Evolutionary conservation across 192 early-diverging fungal genomes (phyloP).

Genomic region (Umbelopsis sp.): DNA sequence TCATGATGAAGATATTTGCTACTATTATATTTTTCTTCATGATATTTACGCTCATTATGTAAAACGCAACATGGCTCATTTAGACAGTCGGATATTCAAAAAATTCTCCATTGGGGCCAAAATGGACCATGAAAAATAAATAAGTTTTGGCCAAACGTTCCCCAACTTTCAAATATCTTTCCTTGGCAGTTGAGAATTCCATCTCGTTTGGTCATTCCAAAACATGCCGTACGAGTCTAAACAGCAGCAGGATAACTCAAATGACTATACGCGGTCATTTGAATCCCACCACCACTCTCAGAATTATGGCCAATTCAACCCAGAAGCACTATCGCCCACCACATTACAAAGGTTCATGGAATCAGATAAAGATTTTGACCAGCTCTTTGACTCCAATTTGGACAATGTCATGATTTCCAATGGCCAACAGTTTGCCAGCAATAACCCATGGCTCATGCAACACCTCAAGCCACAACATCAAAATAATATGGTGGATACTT

Average conservation of each 20-base stretch:
- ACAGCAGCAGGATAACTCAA: background rate
- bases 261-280: slow-evolving; percentile 14
- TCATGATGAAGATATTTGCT: slow-evolving; percentile 95
- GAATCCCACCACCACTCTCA: slow-evolving; percentile 15
- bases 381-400: slow-evolving; percentile 1
- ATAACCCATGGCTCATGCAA: slow-evolving; percentile 2
- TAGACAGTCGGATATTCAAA: slow-evolving; percentile 12
- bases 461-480: slow-evolving; percentile 7
- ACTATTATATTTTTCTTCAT: slow-evolving; percentile 88
- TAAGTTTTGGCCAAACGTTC: too few species aligned
- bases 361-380: slow-evolving; percentile 18
- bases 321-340: background rate
- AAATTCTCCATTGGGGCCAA: slow-evolving; percentile 17
- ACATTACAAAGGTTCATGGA: slow-evolving; percentile 17
- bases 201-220: background rate
- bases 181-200: background rate
- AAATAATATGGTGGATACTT: background rate
- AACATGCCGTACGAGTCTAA: slow-evolving; percentile 3
- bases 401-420: slow-evolving; percentile 15
- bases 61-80: background rate
- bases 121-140: background rate
- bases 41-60: slow-evolving; percentile 65
- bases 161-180: too few species aligned
- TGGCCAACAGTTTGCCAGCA: slow-evolving; percentile 5
- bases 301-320: background rate